Evolutionary conservation across 805 yeast genomes (phyloP), one percentile per base, ranked within the genome.

Genomic region (Suhomyces faveliae): DNA sequence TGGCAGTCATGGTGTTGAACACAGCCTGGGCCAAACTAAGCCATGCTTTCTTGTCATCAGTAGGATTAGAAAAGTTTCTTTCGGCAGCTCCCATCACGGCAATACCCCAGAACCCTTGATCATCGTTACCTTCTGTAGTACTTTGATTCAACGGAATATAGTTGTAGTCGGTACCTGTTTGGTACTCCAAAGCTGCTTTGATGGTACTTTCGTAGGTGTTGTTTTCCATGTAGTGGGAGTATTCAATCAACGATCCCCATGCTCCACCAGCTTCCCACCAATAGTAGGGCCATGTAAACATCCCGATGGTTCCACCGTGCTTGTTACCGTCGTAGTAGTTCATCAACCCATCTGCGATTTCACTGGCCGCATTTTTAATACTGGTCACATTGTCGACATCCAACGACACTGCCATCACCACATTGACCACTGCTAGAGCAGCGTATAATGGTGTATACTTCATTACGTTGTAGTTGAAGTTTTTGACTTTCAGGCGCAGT

Each of bases 181-280:
- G 98, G 60, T 80, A 83, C 44, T 79, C 61, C 57, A 92, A 64
- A 2, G 96, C 87, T 30, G 76, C 71, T 57, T 78, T 76, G 46
- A 89, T 76, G 30, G 77, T 48, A 10, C 75, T 73, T 39, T 78
- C 85, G 57, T 81, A 87, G 1, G 91, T 80, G 53, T 77, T 78
- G 63, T 91, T 86, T 33, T 84, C 79, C 64, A 88, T 80, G 62
- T 76, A 84, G 55, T 63, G 83, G 70, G 89, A 77, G 66, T 87
- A 85, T 64, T 90, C 97, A 39, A 92, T 61, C 77, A 92, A 71
- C 15, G 87, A 76, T 7, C 96, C 96, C 88, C 90, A 89, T 1
- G 92, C 96, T 51, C 91, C 96, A 55, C 98, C 98, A 8, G 97
- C 96, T 70, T 90, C 89, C 97, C 97, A 91, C 99, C 98, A 92